Conservation (phyloP, 129 eudicot species). For the Chrysanthemum seticuspe region DNA sequence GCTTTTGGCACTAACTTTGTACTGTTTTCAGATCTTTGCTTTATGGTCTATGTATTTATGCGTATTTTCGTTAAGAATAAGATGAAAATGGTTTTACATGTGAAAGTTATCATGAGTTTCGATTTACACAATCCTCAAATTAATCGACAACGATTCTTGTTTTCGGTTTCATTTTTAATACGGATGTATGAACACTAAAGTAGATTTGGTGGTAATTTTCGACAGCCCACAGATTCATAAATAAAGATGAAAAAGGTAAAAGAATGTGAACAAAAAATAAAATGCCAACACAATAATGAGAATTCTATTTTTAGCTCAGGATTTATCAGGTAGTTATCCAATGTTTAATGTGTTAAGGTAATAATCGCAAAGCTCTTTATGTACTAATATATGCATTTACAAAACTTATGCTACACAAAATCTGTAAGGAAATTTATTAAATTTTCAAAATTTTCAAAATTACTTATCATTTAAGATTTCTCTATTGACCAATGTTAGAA, state of each 20-base stretch:
- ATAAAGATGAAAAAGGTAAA: not conserved
- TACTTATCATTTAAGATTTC: not conserved
- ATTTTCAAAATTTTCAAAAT: too few species aligned
- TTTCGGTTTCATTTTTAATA: too few species aligned
- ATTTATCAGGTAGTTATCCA: not conserved
- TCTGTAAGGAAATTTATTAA: too few species aligned
- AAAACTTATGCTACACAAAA: too few species aligned
- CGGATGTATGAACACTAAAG: not conserved
- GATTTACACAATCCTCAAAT: not conserved
- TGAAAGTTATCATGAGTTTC: not conserved
- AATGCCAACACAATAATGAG: not conserved
- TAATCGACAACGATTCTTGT: not conserved
- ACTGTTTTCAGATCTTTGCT: not conserved
- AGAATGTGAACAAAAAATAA: not conserved
- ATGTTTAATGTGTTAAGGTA: not conserved
- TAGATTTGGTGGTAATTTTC: constrained; percentile 1
- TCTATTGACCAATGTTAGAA: not conserved
- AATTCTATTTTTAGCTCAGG: not conserved
- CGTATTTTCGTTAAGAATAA: not conserved
- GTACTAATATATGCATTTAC: too few species aligned
- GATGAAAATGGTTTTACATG: not conserved
- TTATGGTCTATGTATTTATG: not conserved
- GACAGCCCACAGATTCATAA: too few species aligned
- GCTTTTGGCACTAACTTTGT: not conserved
- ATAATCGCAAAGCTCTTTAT: not conserved